Base-by-base conservation (phyloP, 352 stramenopile species). In the Globisporangium paddicum region DNA sequence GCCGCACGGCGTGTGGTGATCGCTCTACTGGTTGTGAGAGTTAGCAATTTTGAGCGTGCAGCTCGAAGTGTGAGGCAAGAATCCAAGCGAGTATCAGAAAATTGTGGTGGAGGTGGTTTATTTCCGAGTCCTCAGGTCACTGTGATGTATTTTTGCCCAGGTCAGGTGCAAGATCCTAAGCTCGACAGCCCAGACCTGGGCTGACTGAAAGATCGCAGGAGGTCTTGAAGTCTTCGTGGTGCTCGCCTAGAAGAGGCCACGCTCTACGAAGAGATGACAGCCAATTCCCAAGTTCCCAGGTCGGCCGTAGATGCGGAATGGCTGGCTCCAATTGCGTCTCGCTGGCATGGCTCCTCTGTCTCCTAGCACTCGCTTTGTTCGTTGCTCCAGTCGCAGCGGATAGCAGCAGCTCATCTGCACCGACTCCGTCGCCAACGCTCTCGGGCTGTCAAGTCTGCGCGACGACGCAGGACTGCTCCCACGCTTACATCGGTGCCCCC, bases 1-100 rank as follows among this genome's bases (percentile, higher is more conserved):
- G 6, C 73, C 63, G 0, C 77, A 89, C 53, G 56, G 62, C 18
- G 79, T 89, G 37, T 71, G 37, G 47, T 58, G 50, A 35, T 6
- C 2, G 5, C 13, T 1, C n/a, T 28, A 34, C 13, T 9, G 18
- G 44, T 34, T 2, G n/a, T 11, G 32, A 14, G 14, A 34, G 5
- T 19, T 13, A 13, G 23, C 8, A 34, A 34, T 34, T 41, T 41
- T 41, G 35, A 41, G 13, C 35, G 10, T n/a, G 6, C 35, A n/a
- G 35, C 13, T 41, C 35, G 14, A 11, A 5, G 13, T 32, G 44
- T 34, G 44, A 50, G 21, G 21, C 16, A 21, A 7, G 11, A 3
- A 18, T 30, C 44, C n/a, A 28, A 16, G 32, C 5, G 21, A 32
- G 5, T 32, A 28, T 28, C 19, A 47, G 41, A 47, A 28, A 8